These are phyloP conservation scores for Cordia subcordata DNA, from an alignment of 257 asterid species.

Conservation along the genomic window DNA sequence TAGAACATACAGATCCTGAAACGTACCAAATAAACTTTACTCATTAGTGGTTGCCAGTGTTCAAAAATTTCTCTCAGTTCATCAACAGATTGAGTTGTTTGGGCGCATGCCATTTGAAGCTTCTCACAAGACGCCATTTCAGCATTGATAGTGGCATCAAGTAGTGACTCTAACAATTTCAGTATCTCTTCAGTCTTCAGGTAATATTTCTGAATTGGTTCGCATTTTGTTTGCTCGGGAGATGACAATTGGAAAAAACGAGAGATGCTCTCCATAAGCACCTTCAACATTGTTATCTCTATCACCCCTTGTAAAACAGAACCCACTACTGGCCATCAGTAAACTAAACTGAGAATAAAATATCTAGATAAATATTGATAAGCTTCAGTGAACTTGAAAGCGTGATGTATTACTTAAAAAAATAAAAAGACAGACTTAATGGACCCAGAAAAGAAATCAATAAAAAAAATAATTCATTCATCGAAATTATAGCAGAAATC, in stretches of 20 bases:
- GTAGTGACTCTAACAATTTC: slow-evolving; percentile 55
- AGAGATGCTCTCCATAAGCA: slow-evolving; percentile 60
- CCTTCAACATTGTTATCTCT: slow-evolving; percentile 65
- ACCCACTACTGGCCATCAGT: slow-evolving; percentile 13
- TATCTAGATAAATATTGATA: background rate
- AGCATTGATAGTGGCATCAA: slow-evolving; percentile 44
- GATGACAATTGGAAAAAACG: slow-evolving; percentile 47
- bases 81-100: slow-evolving; percentile 51
- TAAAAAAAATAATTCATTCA: no score
- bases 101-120: slow-evolving; percentile 48
- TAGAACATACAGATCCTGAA: slow-evolving; percentile 12
- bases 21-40: slow-evolving; percentile 83
- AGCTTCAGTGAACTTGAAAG: background rate
- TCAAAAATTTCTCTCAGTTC: slow-evolving; percentile 59
- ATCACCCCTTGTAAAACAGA: slow-evolving; percentile 45
- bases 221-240: slow-evolving; percentile 46
- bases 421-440: no score
- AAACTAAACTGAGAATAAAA: slow-evolving; percentile 2
- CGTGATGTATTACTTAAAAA: background rate
- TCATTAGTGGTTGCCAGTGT: slow-evolving; percentile 68
- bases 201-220: slow-evolving; percentile 55
- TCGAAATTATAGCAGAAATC: no score
- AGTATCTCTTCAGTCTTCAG: slow-evolving; percentile 53
- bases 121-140: slow-evolving; percentile 50
- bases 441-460: no score